These are phyloP conservation scores for Chrysoporthe puriensis DNA, from an alignment of 2,329 filamentous ascomycete species.

Conservation along the genomic window DNA sequence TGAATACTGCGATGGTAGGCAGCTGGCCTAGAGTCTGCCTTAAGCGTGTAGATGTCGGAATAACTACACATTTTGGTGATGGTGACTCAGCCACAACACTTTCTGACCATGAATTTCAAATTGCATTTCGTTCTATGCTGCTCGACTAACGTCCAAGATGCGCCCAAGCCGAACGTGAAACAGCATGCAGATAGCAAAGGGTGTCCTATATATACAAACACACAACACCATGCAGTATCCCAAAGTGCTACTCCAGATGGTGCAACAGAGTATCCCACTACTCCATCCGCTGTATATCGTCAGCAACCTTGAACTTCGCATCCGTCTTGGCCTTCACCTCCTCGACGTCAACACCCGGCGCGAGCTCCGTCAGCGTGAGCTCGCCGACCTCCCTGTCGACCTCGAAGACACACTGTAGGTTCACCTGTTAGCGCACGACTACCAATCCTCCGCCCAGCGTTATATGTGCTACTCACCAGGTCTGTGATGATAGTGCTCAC, in stretches of 20 bases:
- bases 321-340: constrained; percentile 72
- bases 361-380: constrained; percentile 71
- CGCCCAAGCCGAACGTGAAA: constrained; percentile 4
- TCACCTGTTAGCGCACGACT: no score
- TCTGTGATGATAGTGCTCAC: constrained; percentile 77
- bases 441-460: no score
- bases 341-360: constrained; percentile 69
- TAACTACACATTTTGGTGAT: no score
- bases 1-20: no score
- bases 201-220: background rate
- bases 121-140: background rate
- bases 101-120: no score
- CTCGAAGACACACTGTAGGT: constrained; percentile 66
- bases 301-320: constrained; percentile 66
- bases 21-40: no score
- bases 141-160: background rate
- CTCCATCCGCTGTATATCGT: constrained; percentile 55
- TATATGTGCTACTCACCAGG: constrained; percentile 54
- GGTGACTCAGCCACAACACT: no score
- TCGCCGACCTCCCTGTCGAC: constrained; percentile 65
- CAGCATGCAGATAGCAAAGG: background rate
- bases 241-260: no score
- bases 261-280: no score
- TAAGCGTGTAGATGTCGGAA: no score
- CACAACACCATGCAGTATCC: background rate